Conservation (phyloP, 371 early-diverging fungal species). For the Circinella minor region DNA sequence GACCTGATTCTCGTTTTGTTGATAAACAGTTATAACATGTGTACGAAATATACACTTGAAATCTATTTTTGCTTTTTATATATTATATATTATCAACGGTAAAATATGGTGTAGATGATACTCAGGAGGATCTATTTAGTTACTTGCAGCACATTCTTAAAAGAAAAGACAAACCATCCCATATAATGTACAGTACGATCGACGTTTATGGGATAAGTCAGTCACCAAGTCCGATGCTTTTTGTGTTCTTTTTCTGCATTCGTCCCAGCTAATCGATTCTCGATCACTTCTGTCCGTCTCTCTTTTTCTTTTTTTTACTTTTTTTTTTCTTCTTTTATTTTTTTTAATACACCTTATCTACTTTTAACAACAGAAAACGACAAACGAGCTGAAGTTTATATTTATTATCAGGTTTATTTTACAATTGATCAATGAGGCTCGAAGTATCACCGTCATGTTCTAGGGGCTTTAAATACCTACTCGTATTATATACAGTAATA, state of each 20-base stretch:
- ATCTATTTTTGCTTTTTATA: too few relatives aligned
- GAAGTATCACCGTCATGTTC: slow-evolving; percentile 19
- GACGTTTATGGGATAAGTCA: not conserved
- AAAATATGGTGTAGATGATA: too few relatives aligned
- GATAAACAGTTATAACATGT: too few relatives aligned
- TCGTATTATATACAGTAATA: slow-evolving; percentile 16
- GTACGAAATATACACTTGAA: too few relatives aligned
- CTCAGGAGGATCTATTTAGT: too few relatives aligned
- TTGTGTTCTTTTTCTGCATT: slow-evolving; percentile 13
- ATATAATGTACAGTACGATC: not conserved
- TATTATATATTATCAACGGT: too few relatives aligned
- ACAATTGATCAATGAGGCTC: slow-evolving; percentile 12
- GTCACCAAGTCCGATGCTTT: slow-evolving; percentile 10
- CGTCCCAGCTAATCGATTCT: not conserved
- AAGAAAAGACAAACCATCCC: not conserved
- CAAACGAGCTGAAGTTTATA: too few relatives aligned
- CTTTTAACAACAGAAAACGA: not conserved
- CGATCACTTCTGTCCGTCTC: slow-evolving; percentile 3
- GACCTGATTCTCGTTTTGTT: too few relatives aligned
- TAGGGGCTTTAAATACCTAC: slow-evolving; percentile 14
- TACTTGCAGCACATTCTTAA: too few relatives aligned
- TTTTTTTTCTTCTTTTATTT: slow-evolving; percentile 7
- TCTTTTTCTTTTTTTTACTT: slow-evolving; percentile 16
- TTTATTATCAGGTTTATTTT: not conserved
- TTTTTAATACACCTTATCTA: not conserved